Conservation (phyloP, 1,139 yeast species). For the Pneumocystis carinii region DNA sequence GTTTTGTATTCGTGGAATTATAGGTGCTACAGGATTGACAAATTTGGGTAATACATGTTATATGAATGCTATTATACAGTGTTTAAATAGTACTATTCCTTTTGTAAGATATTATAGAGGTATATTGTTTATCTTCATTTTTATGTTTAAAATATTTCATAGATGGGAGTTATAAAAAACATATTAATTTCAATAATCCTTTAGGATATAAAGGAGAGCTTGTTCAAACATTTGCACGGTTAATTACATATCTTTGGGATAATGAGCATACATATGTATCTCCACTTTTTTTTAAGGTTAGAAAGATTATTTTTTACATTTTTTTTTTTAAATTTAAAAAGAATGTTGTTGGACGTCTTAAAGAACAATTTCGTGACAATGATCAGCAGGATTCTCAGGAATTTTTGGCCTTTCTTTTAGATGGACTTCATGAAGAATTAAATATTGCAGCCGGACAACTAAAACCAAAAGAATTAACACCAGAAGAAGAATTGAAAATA, state of each 20-base stretch:
- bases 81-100: slow-evolving; percentile 43
- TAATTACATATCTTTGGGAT: slow-evolving; percentile 45
- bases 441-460: slow-evolving; percentile 41
- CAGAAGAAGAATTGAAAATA: slow-evolving; percentile 17
- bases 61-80: slow-evolving; percentile 81
- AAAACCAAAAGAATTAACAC: slow-evolving; percentile 9
- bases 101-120: slow-evolving; percentile 26
- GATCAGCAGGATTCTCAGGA: slow-evolving; percentile 95
- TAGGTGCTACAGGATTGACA: slow-evolving; percentile 43
- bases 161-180: slow-evolving; percentile 47
- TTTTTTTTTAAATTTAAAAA: slow-evolving; percentile 32
- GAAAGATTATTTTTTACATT: neutral
- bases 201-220: slow-evolving; percentile 74
- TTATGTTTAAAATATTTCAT: slow-evolving; percentile 15
- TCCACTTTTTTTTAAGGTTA: slow-evolving; percentile 27
- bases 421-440: slow-evolving; percentile 77
- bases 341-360: slow-evolving; percentile 47
- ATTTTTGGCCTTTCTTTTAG: slow-evolving; percentile 67
- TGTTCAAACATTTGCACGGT: slow-evolving; percentile 55
- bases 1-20: slow-evolving; percentile 1
- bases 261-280: slow-evolving; percentile 36
- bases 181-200: slow-evolving; percentile 59
- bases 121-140: neutral
- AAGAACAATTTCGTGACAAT: slow-evolving; percentile 55
- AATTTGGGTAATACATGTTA: slow-evolving; percentile 90